phyloP scores from a whole-genome alignment of 1,284 basidiomycete species.

The Entoloma clypeatum region DNA sequence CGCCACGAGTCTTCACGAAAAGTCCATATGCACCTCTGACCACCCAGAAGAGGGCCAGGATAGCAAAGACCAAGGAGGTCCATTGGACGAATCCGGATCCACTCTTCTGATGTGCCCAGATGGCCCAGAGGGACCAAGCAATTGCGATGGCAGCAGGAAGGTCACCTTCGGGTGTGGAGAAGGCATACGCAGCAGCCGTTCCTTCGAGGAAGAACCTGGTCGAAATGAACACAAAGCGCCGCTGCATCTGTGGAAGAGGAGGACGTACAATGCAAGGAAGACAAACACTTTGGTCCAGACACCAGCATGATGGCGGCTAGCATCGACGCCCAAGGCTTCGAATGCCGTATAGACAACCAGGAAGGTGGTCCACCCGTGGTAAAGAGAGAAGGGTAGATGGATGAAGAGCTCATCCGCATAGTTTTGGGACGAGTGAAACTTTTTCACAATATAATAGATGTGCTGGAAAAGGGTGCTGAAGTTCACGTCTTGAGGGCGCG shows the following conservation, averaged over 20 bases:
- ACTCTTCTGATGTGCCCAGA: slow-evolving; percentile 71
- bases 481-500: no score
- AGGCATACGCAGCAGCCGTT: slow-evolving; percentile 88
- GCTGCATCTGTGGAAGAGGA: background rate
- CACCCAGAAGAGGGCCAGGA: slow-evolving; percentile 83
- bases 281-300: slow-evolving; percentile 93
- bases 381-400: slow-evolving; percentile 88
- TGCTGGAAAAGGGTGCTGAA: slow-evolving; percentile 43
- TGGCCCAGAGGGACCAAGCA: slow-evolving; percentile 79
- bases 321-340: slow-evolving; percentile 86
- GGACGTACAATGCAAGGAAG: slow-evolving; percentile 73
- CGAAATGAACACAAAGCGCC: slow-evolving; percentile 4
- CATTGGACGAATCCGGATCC: slow-evolving; percentile 83
- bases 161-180: slow-evolving; percentile 86
- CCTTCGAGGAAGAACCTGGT: slow-evolving; percentile 87
- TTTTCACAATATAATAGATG: slow-evolving; percentile 92
- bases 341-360: slow-evolving; percentile 87
- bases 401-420: slow-evolving; percentile 75
- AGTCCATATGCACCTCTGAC: slow-evolving; percentile 66
- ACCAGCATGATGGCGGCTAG: slow-evolving; percentile 62
- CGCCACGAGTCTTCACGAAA: slow-evolving; percentile 34
- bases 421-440: slow-evolving; percentile 66
- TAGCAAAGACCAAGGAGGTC: slow-evolving; percentile 82
- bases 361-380: slow-evolving; percentile 94
- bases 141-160: slow-evolving; percentile 86